Evolutionary conservation across 805 yeast species (phyloP).

Genomic region (Metschnikowia arizonensis): DNA sequence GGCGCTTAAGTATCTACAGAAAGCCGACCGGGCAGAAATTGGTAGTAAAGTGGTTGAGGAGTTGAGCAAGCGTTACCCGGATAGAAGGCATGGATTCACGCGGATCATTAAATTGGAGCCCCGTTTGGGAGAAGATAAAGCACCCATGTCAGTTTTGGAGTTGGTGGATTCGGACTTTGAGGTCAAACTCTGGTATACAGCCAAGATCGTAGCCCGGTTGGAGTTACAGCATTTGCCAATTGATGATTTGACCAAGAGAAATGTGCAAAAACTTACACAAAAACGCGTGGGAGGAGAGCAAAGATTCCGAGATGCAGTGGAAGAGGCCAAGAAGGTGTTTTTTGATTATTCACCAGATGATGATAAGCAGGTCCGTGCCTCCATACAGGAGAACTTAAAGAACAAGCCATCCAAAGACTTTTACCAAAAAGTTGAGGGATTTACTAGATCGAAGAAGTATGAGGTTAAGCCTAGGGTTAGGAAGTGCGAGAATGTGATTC

Average conservation of each 20-base stretch:
- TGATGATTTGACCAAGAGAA: conserved; percentile 48
- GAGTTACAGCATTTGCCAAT: conserved; percentile 57
- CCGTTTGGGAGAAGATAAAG: conserved; percentile 76
- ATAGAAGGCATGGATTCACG: conserved; percentile 78
- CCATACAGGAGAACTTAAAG: conserved; percentile 25
- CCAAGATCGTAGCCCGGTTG: conserved; percentile 80
- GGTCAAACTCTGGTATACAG: conserved; percentile 69
- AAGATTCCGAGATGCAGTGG: conserved; percentile 61
- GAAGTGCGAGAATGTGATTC: conserved; percentile 19
- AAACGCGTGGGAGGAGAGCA: conserved; percentile 48
- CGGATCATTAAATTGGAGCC: conserved; percentile 81
- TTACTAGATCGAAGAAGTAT: conserved; percentile 32
- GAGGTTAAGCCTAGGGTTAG: conserved; percentile 27
- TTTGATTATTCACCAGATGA: conserved; percentile 33
- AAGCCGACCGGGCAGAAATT: conserved; percentile 25
- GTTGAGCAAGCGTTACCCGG: conserved; percentile 57
- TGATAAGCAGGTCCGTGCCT: conserved; percentile 22
- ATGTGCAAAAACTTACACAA: conserved; percentile 49
- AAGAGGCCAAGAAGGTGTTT: conserved; percentile 36
- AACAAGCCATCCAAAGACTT: conserved; percentile 31
- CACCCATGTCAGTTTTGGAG: conserved; percentile 85
- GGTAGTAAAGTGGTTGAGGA: conserved; percentile 61
- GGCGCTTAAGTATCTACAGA: conserved; percentile 25
- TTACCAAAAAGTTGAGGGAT: conserved; percentile 19
- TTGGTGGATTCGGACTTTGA: conserved; percentile 67